These are phyloP conservation scores for Saccharomyces jurei DNA, from an alignment of 805 yeast species.

Conservation along the genomic window DNA sequence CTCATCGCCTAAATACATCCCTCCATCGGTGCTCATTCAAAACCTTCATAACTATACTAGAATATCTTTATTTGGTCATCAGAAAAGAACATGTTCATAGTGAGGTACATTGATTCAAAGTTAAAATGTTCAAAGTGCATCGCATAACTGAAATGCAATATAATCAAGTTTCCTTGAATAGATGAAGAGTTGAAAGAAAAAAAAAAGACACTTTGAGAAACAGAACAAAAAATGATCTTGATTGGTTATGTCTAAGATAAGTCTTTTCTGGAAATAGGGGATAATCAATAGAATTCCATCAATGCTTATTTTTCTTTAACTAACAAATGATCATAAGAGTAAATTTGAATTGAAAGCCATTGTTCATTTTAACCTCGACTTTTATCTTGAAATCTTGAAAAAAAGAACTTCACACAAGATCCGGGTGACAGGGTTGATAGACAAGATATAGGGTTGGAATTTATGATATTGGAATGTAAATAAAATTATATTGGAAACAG, in stretches of 20 bases:
- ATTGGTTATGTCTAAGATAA: not conserved
- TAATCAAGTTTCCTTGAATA: not conserved
- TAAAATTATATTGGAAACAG: too few species aligned
- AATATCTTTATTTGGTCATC: not conserved
- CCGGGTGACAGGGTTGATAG: not conserved
- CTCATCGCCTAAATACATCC: not conserved
- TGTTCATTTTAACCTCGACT: too few species aligned
- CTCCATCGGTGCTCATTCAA: not conserved
- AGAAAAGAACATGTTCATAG: not conserved
- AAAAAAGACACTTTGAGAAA: not conserved
- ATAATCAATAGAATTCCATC: not conserved
- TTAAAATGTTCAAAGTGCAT: not conserved
- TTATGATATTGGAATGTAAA: too few species aligned
- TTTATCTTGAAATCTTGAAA: not conserved
- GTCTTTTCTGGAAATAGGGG: not conserved
- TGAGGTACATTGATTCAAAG: not conserved
- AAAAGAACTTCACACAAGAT: not conserved
- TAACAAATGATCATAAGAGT: too few species aligned
- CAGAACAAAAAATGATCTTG: not conserved
- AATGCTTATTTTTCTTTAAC: not conserved
- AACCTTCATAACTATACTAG: not conserved
- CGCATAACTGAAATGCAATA: not conserved
- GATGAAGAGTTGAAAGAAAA: not conserved
- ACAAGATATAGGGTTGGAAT: not conserved
- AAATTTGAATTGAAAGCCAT: too few species aligned